These are phyloP conservation scores for Closterium sp. DNA, from an alignment of 139 green algal species.

Conservation along the genomic window DNA sequence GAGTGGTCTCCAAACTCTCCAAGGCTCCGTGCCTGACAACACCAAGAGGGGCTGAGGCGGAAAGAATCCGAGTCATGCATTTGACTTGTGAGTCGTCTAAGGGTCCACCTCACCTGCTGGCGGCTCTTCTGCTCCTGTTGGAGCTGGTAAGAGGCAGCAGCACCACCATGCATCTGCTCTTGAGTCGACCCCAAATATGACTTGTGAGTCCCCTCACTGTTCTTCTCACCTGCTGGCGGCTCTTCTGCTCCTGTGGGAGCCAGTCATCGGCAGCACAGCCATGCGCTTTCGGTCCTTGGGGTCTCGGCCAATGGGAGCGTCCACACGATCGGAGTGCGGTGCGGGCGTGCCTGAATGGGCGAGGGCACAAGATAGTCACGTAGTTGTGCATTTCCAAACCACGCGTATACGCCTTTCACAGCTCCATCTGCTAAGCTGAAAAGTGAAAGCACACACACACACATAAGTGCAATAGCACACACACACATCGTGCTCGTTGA, in stretches of 20 bases:
- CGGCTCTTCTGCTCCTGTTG: not conserved
- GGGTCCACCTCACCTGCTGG: slow-evolving; percentile 5
- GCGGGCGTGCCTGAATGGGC: not conserved
- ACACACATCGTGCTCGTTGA: too few relatives aligned
- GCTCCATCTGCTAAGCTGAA: too few relatives aligned
- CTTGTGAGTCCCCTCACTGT: not conserved
- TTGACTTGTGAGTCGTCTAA: not conserved
- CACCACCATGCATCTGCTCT: too few relatives aligned
- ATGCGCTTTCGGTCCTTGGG: slow-evolving; percentile 62
- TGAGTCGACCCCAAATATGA: too few relatives aligned
- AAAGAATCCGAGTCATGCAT: not conserved
- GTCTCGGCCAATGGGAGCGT: slow-evolving; percentile 61
- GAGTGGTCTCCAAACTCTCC: too few relatives aligned
- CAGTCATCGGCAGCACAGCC: slow-evolving; percentile 22
- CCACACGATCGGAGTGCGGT: slow-evolving; percentile 10
- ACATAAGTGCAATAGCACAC: too few relatives aligned
- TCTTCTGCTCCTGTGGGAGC: slow-evolving; percentile 17
- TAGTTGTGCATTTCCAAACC: too few relatives aligned
- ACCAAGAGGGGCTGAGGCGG: too few relatives aligned
- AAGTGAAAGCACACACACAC: too few relatives aligned
- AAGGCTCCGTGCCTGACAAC: too few relatives aligned
- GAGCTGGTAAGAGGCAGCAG: not conserved
- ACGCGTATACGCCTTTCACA: too few relatives aligned
- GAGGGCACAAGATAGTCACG: not conserved
- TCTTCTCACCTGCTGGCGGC: slow-evolving; percentile 18